Base-by-base conservation (phyloP, 2,329 filamentous ascomycete genomes). In the Tolypocladium sp. region DNA sequence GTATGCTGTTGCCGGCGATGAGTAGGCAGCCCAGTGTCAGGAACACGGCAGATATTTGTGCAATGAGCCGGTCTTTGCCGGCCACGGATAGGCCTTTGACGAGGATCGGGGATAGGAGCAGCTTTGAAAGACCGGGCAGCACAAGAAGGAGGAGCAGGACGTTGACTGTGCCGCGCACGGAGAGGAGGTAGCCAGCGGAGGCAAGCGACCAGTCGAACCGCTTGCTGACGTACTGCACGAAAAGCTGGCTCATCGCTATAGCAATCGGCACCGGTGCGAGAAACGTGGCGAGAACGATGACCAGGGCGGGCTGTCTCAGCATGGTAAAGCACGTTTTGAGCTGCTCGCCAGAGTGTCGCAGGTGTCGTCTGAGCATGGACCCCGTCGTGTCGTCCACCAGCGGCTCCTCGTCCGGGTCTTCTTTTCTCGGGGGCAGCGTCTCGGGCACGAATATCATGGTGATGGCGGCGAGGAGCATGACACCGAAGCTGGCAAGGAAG, bases 161-260 rank as follows among this genome's bases (percentile, higher is more conserved):
- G 51, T 64, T 65, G 56, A 66, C 55, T n/a, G 58, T 61, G 25
- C 64, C 65, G 25, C 63, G 61, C 35, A 65, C 60, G 5, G 66
- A 63, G 20, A 68, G 60, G 44, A 66, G 60, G 49, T 64, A 67
- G 44, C 66, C 63, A 12, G 64, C 63, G 4, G 63, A 61, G 42
- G 66, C 61, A 30, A 67, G 57, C 13, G 64, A 63, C 61, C 63
- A 65, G 12, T 62, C 57, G 55, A 69, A 67, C 42, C 64, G 63
- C 56, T 65, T 66, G 54, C 65, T 69, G 55, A 66, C 64, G 57
- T 68, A 68, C 55, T 68, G 66, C 15, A 66, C 53, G 49, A 69
- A 62, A 13, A 65, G 58, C 10, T 62, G 57, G 33, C 55, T 60
- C 25, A 59, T 59, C 20, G 61, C 58, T 35, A 64, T 62, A 22